Evolutionary conservation across 805 yeast species (phyloP).

Genomic region (Schizosaccharomyces japonicus): DNA sequence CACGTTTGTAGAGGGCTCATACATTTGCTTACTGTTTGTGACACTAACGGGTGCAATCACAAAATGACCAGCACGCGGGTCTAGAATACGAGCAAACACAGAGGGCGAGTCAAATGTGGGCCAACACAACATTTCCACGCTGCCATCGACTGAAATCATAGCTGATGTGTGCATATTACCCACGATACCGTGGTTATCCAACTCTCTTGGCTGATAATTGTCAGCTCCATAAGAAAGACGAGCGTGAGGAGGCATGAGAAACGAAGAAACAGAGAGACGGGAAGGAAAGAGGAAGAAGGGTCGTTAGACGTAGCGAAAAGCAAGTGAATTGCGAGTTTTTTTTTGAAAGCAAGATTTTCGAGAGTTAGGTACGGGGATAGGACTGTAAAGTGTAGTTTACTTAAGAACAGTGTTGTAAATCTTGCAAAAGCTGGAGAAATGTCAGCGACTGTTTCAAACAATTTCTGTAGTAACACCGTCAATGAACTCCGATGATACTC

Average conservation of each 20-base stretch:
- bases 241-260: conserved; percentile 3
- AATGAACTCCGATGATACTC: too few species aligned
- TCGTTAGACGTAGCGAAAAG: too few species aligned
- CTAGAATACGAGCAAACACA: conserved; percentile 2
- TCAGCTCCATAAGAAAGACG: not conserved
- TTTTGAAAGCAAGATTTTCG: too few species aligned
- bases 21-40: conserved; percentile 2
- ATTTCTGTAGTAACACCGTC: too few species aligned
- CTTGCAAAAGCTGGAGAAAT: too few species aligned
- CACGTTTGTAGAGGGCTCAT: not conserved
- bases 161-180: conserved; percentile 4
- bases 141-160: not conserved
- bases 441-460: too few species aligned
- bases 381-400: too few species aligned
- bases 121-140: conserved; percentile 5
- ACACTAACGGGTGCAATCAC: not conserved
- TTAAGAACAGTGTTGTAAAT: too few species aligned
- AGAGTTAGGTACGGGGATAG: too few species aligned
- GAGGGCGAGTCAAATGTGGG: conserved; percentile 3
- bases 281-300: too few species aligned
- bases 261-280: too few species aligned
- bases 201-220: not conserved
- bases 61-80: conserved; percentile 2
- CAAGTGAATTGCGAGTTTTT: too few species aligned
- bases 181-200: conserved; percentile 3